Conservation (phyloP, 805 yeast genomes). For the Candida morakotiae region DNA sequence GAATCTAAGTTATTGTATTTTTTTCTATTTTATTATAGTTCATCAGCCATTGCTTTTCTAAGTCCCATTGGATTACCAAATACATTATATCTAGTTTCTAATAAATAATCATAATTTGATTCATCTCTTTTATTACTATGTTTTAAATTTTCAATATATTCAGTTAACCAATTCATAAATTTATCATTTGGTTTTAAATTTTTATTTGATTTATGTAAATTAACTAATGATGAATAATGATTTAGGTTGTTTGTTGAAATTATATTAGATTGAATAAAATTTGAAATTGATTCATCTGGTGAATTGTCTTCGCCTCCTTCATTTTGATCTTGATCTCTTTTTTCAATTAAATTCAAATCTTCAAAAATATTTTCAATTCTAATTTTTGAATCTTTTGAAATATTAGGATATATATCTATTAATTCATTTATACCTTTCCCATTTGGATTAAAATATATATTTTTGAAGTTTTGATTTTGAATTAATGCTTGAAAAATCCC, state of each 20-base stretch:
- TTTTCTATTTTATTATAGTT: too few species aligned
- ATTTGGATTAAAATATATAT: slow-evolving; percentile 18
- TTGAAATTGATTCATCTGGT: slow-evolving; percentile 30
- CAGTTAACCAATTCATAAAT: slow-evolving; percentile 64
- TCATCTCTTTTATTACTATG: slow-evolving; percentile 23
- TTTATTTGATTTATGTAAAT: slow-evolving; percentile 27
- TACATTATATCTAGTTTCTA: slow-evolving; percentile 53
- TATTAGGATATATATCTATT: slow-evolving; percentile 21
- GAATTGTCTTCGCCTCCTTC: slow-evolving; percentile 16
- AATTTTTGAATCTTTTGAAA: slow-evolving; percentile 26
- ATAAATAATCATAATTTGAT: slow-evolving; percentile 25
- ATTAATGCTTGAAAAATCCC: slow-evolving; percentile 50
- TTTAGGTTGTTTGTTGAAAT: slow-evolving; percentile 30
- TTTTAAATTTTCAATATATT: slow-evolving; percentile 28
- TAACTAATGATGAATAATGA: slow-evolving; percentile 26
- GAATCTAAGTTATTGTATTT: too few species aligned
- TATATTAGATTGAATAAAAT: slow-evolving; percentile 27
- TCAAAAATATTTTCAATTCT: slow-evolving; percentile 45
- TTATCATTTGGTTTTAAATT: slow-evolving; percentile 26
- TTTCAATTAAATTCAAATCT: slow-evolving; percentile 31
- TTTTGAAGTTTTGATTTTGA: slow-evolving; percentile 30
- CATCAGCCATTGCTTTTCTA: slow-evolving; percentile 55
- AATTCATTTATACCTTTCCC: slow-evolving; percentile 21
- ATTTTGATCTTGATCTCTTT: slow-evolving; percentile 12
- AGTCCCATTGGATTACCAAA: slow-evolving; percentile 77